Evolutionary conservation across 495 filamentous ascomycete genomes (phyloP).

Genomic region (Neurospora hispaniola): DNA sequence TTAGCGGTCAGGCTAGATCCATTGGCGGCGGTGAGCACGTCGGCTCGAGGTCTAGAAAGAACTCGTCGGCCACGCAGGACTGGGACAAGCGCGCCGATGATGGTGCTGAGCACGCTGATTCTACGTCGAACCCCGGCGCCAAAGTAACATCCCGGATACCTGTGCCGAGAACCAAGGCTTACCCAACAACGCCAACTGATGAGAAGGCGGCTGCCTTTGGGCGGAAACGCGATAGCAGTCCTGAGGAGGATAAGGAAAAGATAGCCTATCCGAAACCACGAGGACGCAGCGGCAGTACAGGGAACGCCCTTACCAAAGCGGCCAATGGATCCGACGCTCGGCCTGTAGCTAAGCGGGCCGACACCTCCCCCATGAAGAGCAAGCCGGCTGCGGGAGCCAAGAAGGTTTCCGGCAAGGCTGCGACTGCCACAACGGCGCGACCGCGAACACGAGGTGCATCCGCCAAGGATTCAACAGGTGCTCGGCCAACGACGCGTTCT

Average conservation of each 20-base stretch:
- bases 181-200: neutral
- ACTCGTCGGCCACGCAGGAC: constrained; percentile 24
- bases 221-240: constrained; percentile 50
- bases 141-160: constrained; percentile 65
- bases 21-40: constrained; percentile 14
- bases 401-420: constrained; percentile 34
- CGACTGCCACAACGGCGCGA: constrained; percentile 35
- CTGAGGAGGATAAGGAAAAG: constrained; percentile 46
- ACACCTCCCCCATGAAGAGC: constrained; percentile 39
- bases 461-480: constrained; percentile 42
- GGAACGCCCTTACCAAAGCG: constrained; percentile 42
- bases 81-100: constrained; percentile 46
- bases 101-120: constrained; percentile 53
- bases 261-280: constrained; percentile 48
- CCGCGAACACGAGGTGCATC: constrained; percentile 52
- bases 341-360: constrained; percentile 30
- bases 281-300: constrained; percentile 61
- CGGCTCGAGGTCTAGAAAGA: constrained; percentile 34
- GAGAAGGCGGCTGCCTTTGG: constrained; percentile 31
- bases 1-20: constrained; percentile 17
- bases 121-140: constrained; percentile 23
- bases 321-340: constrained; percentile 28
- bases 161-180: constrained; percentile 54
- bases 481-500: constrained; percentile 42
- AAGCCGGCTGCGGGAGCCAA: constrained; percentile 16